Percentiles rank a stretch among this genome's conserved stretches.
phyloP scores from a whole-genome alignment of 176 grass and related monocot genomes.

The Oryza punctata region DNA sequence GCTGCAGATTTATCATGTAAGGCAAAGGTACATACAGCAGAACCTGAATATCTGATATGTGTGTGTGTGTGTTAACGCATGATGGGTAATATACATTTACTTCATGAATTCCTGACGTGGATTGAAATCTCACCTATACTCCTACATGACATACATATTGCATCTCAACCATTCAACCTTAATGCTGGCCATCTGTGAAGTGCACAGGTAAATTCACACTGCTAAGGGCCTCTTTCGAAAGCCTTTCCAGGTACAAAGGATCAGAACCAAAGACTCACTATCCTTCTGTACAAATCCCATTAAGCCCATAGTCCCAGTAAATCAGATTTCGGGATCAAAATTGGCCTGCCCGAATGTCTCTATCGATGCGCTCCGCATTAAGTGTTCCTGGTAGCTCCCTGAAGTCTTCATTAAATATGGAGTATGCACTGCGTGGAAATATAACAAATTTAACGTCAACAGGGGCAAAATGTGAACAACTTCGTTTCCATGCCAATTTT shows the following conservation, averaged over 20 bases:
- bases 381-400: constrained; percentile 91
- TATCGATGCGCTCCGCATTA: constrained; percentile 86
- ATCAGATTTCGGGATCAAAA: constrained; percentile 44
- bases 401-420: constrained; percentile 98
- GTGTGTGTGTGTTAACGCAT: not conserved
- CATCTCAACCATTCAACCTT: not conserved
- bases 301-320: not conserved
- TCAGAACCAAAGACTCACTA: not conserved
- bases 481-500: not conserved
- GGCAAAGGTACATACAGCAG: not conserved
- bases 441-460: constrained; percentile 12
- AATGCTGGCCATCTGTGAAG: not conserved
- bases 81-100: not conserved
- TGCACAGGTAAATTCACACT: not conserved
- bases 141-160: not conserved
- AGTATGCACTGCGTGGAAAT: constrained; percentile 80
- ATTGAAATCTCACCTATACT: not conserved
- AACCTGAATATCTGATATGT: not conserved
- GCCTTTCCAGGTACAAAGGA: constrained; percentile 15
- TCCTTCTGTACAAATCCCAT: constrained; percentile 19
- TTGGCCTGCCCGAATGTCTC: constrained; percentile 84
- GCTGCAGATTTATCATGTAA: too few species aligned
- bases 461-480: not conserved
- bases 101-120: not conserved
- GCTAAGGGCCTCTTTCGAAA: not conserved